Percentiles rank a stretch among this genome's conserved stretches.
phyloP scores from a whole-genome alignment of 495 filamentous ascomycete species.

The Chaetomium fimeti region DNA sequence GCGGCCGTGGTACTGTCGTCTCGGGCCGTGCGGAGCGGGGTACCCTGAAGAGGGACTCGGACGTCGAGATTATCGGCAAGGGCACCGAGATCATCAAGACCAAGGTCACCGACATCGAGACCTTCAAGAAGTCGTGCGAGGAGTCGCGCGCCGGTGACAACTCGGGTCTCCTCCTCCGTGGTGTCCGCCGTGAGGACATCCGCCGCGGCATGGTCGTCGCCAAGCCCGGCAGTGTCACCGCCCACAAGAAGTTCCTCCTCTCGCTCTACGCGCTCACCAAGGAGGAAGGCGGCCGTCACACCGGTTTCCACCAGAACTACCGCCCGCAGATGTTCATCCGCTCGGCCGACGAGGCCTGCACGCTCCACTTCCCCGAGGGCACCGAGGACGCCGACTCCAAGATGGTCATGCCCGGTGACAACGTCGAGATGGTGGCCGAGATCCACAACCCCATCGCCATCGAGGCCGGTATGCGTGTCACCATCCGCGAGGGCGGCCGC shows the following conservation, averaged over 20 bases:
- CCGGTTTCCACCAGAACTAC: conserved; percentile 90
- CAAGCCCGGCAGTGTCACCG: conserved; percentile 71
- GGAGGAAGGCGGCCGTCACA: conserved; percentile 96
- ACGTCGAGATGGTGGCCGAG: conserved; percentile 89
- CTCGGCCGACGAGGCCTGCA: conserved; percentile 85
- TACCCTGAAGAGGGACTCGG: conserved; percentile 81
- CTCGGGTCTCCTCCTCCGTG: conserved; percentile 94
- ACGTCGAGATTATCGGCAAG: conserved; percentile 92
- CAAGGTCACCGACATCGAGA: conserved; percentile 99
- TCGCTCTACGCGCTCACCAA: conserved; percentile 97
- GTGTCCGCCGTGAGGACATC: conserved; percentile 91
- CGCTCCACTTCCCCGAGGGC: conserved; percentile 79
- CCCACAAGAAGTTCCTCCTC: conserved; percentile 84
- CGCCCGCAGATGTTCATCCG: conserved; percentile 92
- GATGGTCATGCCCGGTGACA: conserved; percentile 96
- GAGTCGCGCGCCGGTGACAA: conserved; percentile 94
- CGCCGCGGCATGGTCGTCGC: conserved; percentile 89
- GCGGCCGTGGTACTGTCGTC: conserved; percentile 93
- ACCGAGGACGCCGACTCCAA: conserved; percentile 60
- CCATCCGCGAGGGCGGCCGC: conserved; percentile 91
- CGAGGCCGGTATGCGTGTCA: conserved; percentile 89
- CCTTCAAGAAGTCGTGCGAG: conserved; percentile 97
- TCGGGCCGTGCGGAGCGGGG: conserved; percentile 98
- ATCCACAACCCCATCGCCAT: conserved; percentile 79
- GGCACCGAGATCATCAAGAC: conserved; percentile 78